phyloP scores from a whole-genome alignment of 1,284 basidiomycete genomes.

The Xanthoconium separans region DNA sequence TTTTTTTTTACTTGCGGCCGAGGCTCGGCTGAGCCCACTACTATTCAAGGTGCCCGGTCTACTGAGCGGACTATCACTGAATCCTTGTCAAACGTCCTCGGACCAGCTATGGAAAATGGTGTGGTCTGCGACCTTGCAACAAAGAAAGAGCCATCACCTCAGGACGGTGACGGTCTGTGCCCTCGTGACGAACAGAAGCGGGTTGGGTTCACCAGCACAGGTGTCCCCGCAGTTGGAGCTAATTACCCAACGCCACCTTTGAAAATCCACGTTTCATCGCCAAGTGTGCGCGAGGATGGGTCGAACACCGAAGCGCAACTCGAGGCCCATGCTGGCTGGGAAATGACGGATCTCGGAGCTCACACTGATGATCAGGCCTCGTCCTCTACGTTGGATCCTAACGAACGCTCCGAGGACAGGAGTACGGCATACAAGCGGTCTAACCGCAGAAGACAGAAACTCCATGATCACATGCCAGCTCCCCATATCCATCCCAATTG shows the following conservation, averaged over 20 bases:
- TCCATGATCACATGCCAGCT: slow-evolving; percentile 59
- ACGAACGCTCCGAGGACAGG: slow-evolving; percentile 51
- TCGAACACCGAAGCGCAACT: slow-evolving; percentile 14
- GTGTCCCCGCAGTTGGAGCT: slow-evolving; percentile 75
- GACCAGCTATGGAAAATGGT: slow-evolving; percentile 27
- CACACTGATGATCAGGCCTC: slow-evolving; percentile 48
- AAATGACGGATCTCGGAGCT: slow-evolving; percentile 40
- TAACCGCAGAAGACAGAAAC: slow-evolving; percentile 58
- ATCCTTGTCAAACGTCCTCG: slow-evolving; percentile 37
- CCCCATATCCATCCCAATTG: slow-evolving; percentile 74
- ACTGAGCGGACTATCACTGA: slow-evolving; percentile 40
- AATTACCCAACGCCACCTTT: slow-evolving; percentile 39
- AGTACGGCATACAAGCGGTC: slow-evolving; percentile 49
- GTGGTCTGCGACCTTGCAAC: neutral
- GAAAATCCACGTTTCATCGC: slow-evolving; percentile 37
- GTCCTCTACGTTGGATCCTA: slow-evolving; percentile 41
- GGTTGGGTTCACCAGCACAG: slow-evolving; percentile 61
- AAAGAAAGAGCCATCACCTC: slow-evolving; percentile 31
- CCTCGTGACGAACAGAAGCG: slow-evolving; percentile 51
- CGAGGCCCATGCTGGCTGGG: slow-evolving; percentile 42
- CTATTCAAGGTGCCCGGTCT: slow-evolving; percentile 41
- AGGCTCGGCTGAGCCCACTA: slow-evolving; percentile 1
- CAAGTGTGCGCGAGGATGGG: slow-evolving; percentile 16
- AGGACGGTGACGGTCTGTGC: slow-evolving; percentile 55
- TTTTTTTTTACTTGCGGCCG: neutral